Percentiles rank a stretch among this genome's conserved stretches.
Conservation (phyloP, 2,329 filamentous ascomycete species). For the Chaetomium sp. region DNA sequence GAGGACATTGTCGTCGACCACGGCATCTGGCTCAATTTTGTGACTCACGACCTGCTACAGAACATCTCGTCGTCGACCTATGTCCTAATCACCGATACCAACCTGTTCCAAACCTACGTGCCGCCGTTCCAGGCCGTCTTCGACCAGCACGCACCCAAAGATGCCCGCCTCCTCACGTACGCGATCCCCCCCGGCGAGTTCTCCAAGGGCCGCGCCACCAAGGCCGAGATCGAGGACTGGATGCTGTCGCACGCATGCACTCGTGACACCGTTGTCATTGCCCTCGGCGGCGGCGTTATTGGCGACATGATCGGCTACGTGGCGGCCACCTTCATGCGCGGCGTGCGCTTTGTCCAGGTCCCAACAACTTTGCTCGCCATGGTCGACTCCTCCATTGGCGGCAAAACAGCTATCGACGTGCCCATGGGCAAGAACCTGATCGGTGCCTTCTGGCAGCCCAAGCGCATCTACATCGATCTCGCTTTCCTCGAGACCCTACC, state of each 20-base stretch:
- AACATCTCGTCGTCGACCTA: constrained; percentile 83
- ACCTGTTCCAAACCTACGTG: constrained; percentile 74
- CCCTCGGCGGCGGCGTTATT: constrained; percentile 91
- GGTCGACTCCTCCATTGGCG: constrained; percentile 97
- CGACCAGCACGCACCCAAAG: constrained; percentile 35
- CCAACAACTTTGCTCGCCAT: constrained; percentile 91
- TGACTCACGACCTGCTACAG: constrained; percentile 71
- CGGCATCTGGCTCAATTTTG: constrained; percentile 77
- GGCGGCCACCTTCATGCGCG: constrained; percentile 96
- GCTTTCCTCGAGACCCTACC: constrained; percentile 86
- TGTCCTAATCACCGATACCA: constrained; percentile 93
- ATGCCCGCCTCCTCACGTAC: constrained; percentile 72
- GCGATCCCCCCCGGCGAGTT: constrained; percentile 84
- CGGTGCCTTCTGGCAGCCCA: constrained; percentile 93
- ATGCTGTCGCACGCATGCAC: constrained; percentile 89
- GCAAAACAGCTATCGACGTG: constrained; percentile 96
- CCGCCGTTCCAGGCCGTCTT: constrained; percentile 68
- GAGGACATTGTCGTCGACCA: constrained; percentile 90
- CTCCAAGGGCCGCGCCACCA: constrained; percentile 88
- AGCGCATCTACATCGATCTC: constrained; percentile 89
- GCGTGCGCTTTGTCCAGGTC: constrained; percentile 91
- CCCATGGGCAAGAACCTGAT: constrained; percentile 94
- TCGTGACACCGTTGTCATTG: constrained; percentile 89
- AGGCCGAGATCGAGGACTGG: constrained; percentile 96
- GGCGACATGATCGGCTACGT: constrained; percentile 98